Evolutionary conservation across 495 filamentous ascomycete genomes (phyloP).

Genomic region (Aspergillus wentii): DNA sequence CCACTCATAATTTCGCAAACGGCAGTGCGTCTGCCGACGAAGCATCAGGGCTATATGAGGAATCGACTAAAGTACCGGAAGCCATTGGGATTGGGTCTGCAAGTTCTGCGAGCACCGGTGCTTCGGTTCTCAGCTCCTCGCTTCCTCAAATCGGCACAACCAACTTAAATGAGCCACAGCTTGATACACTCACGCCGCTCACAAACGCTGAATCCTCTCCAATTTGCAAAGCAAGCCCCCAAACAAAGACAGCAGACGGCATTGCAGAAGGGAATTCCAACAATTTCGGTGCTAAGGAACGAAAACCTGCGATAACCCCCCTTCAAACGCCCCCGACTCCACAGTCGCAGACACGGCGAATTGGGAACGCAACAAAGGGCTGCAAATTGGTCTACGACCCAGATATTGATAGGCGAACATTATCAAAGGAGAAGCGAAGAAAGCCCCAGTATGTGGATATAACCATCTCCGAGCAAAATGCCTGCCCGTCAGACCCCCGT

Average conservation of each 20-base stretch:
- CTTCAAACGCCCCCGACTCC: constrained; percentile 45
- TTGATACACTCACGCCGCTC: constrained; percentile 67
- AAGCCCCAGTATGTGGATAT: constrained; percentile 71
- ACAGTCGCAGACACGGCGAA: constrained; percentile 57
- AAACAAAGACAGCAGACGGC: constrained; percentile 30
- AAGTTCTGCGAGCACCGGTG: constrained; percentile 60
- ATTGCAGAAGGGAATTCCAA: constrained; percentile 7
- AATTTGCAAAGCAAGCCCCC: constrained; percentile 53
- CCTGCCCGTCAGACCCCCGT: constrained; percentile 72
- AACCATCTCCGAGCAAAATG: constrained; percentile 57
- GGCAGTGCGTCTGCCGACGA: constrained; percentile 8
- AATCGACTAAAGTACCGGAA: constrained; percentile 8
- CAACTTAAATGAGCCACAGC: constrained; percentile 42
- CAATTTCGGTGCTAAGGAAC: constrained; percentile 11
- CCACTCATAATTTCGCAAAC: constrained; percentile 7
- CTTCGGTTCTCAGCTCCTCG: constrained; percentile 53
- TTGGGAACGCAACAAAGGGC: constrained; percentile 58
- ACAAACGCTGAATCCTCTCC: constrained; percentile 76
- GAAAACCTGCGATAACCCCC: constrained; percentile 39
- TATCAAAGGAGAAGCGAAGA: constrained; percentile 59
- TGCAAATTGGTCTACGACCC: constrained; percentile 72
- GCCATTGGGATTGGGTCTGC: constrained; percentile 57
- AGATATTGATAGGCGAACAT: constrained; percentile 55
- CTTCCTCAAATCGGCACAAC: constrained; percentile 28
- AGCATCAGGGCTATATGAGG: constrained; percentile 3